phyloP scores from a whole-genome alignment of 140 eudicot species.

The Stevia rebaudiana region DNA sequence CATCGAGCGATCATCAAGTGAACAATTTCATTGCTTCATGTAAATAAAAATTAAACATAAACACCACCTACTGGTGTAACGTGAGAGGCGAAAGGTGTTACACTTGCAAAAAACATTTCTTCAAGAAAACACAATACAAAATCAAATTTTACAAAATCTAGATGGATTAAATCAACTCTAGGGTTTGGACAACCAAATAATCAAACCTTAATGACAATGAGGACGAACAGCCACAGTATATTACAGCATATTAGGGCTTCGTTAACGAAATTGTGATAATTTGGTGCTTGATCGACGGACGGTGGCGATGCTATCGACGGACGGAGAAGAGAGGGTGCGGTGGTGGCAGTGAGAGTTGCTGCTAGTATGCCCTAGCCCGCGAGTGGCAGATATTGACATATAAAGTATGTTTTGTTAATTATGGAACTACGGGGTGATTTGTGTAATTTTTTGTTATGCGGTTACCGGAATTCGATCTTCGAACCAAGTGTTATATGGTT shows the following conservation, averaged over 20 bases:
- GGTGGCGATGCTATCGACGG: constrained; percentile 14
- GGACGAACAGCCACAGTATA: background rate
- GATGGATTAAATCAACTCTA: constrained; percentile 8
- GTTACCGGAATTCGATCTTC: background rate
- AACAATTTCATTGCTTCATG: background rate
- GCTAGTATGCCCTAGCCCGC: constrained; percentile 19
- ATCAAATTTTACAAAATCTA: background rate
- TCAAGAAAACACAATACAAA: background rate
- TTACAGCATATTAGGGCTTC: too few species aligned
- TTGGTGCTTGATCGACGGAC: background rate
- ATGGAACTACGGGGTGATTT: background rate
- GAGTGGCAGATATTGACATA: constrained; percentile 12
- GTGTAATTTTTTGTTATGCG: background rate
- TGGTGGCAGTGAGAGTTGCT: constrained; percentile 27
- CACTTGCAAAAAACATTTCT: background rate
- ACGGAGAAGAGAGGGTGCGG: background rate
- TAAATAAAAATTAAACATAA: background rate
- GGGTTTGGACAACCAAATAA: constrained; percentile 18
- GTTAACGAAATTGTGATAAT: background rate
- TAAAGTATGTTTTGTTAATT: background rate
- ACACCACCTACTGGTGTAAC: background rate
- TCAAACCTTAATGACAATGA: constrained; percentile 22
- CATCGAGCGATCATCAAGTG: constrained; percentile 7
- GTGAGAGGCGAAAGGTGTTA: background rate
- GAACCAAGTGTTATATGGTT: too few species aligned